Percentiles rank a stretch among this genome's conserved stretches.
phyloP scores from a whole-genome alignment of 345 rosid species.

The Mercurialis annua region DNA sequence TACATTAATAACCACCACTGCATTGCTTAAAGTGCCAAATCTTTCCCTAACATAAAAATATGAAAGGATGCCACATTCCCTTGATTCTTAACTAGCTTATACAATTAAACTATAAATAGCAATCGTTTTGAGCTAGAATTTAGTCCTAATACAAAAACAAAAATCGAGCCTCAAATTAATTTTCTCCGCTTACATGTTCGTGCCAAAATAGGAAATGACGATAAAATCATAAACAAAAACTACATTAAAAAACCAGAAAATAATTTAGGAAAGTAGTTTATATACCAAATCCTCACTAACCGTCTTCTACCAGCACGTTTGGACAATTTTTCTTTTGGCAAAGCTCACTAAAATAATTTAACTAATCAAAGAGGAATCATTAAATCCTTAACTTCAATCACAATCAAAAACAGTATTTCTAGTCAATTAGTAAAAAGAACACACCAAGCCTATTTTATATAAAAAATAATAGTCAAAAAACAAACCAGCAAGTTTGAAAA shows the following conservation, averaged over 20 bases:
- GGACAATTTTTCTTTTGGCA: conserved; percentile 5
- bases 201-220: not conserved
- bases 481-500: conserved; percentile 9
- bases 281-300: conserved; percentile 16
- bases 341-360: conserved; percentile 23
- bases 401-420: conserved; percentile 14
- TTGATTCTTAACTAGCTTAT: not conserved
- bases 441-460: conserved; percentile 7
- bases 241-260: conserved; percentile 2
- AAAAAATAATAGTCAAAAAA: conserved; percentile 8
- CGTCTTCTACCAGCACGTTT: conserved; percentile 1
- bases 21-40: too few species aligned
- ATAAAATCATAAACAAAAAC: not conserved
- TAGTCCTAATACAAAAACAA: not conserved
- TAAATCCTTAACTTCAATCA: conserved; percentile 28
- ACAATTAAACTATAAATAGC: not conserved
- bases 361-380: not conserved
- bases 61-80: too few species aligned
- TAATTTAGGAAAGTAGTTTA: not conserved
- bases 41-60: too few species aligned
- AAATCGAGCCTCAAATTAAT: not conserved
- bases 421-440: not conserved
- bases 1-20: conserved; percentile 1
- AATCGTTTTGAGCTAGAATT: not conserved
- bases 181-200: not conserved